phyloP scores from a whole-genome alignment of 352 stramenopile species.

The Pseudoperonospora humuli region DNA sequence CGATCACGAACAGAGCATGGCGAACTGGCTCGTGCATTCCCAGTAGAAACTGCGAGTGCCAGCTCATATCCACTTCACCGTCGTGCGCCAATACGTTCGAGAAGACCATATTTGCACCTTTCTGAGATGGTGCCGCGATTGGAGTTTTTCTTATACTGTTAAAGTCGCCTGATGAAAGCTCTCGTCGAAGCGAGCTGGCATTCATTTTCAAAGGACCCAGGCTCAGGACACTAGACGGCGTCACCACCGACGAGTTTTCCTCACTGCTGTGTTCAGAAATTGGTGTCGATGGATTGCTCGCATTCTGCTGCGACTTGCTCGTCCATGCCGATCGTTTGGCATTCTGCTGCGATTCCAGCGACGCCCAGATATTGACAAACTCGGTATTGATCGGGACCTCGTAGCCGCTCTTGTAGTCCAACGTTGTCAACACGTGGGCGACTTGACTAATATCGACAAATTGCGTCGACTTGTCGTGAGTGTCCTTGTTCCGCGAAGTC shows the following conservation, averaged over 20 bases:
- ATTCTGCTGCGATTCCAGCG: conserved; percentile 19
- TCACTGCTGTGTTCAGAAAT: conserved; percentile 42
- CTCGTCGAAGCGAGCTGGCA: conserved; percentile 21
- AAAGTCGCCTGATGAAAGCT: conserved; percentile 38
- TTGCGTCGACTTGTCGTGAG: conserved; percentile 21
- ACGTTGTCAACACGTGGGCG: conserved; percentile 60
- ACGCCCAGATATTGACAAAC: conserved; percentile 52
- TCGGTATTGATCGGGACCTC: conserved; percentile 21
- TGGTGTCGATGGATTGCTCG: conserved; percentile 22
- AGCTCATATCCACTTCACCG: conserved; percentile 52
- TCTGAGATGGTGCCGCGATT: conserved; percentile 34
- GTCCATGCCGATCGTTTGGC: conserved; percentile 8
- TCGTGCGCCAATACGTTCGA: conserved; percentile 50
- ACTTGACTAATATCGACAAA: conserved; percentile 79
- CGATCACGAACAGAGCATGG: conserved; percentile 76
- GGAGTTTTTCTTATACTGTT: conserved; percentile 31
- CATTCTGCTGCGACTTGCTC: conserved; percentile 21
- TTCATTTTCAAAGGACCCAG: conserved; percentile 26
- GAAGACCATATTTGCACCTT: conserved; percentile 49
- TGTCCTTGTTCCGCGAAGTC: conserved; percentile 5
- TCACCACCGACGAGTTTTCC: conserved; percentile 16
- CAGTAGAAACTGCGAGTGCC: conserved; percentile 68
- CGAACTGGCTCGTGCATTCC: conserved; percentile 72
- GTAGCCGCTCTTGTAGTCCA: conserved; percentile 69
- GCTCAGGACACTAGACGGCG: conserved; percentile 10